A percentile compares a stretch with the other conserved stretches of the same genome.
These are phyloP conservation scores for Rhizopogon vulgaris DNA, from an alignment of 768 basidiomycete genomes.

Conservation along the genomic window DNA sequence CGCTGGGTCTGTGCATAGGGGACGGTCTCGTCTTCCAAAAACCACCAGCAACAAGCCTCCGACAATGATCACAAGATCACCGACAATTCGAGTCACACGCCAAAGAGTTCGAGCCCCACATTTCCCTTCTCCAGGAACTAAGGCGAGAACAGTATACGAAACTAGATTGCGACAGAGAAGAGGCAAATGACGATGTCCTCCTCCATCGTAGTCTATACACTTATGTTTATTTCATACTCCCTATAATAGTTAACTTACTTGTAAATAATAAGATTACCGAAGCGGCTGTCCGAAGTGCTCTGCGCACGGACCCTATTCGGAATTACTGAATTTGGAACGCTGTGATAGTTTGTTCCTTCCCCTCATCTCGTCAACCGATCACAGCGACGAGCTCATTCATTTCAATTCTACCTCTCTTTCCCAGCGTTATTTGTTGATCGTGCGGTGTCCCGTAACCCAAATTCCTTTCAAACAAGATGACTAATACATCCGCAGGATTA, in stretches of 20 bases:
- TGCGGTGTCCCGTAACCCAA: slow-evolving; percentile 78
- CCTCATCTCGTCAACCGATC: slow-evolving; percentile 1
- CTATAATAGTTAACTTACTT: not conserved
- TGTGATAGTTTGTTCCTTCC: not conserved
- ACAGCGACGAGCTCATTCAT: not conserved
- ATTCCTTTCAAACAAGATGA: slow-evolving; percentile 43
- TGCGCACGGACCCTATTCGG: slow-evolving; percentile 13
- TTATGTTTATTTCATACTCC: not conserved
- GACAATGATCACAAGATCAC: not conserved
- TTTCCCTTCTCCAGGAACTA: not conserved
- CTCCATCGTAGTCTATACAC: not conserved
- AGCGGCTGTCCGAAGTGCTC: too few species aligned
- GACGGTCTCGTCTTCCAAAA: not conserved
- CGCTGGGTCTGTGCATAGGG: not conserved
- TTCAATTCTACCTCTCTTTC: not conserved
- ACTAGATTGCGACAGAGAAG: not conserved
- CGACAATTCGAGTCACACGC: not conserved
- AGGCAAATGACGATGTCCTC: not conserved
- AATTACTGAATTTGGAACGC: slow-evolving; percentile 2
- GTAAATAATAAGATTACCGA: not conserved
- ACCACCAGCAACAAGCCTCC: not conserved
- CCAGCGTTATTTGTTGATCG: slow-evolving; percentile 44
- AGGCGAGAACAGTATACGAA: not conserved
- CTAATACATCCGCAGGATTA: slow-evolving; percentile 79
- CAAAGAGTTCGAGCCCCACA: not conserved